phyloP scores from a whole-genome alignment of 148 eudicot genomes.

The Diospyros kaki region DNA sequence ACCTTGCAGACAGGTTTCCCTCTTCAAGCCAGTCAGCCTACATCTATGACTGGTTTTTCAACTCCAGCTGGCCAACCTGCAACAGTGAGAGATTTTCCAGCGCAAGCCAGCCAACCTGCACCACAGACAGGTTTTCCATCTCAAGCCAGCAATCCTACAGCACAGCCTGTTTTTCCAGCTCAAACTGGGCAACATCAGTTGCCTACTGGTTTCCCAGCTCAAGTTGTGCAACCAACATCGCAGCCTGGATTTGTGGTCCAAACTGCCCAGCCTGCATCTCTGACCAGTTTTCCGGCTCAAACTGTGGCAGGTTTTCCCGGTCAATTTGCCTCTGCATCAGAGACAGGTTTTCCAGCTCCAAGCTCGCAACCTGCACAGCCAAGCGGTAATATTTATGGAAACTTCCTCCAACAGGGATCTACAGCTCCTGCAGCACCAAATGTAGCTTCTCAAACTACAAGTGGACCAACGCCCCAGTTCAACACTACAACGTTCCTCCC shows the following conservation, averaged over 20 bases:
- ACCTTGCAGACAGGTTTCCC: constrained; percentile 23
- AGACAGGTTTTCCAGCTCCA: constrained; percentile 24
- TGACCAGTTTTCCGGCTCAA: constrained; percentile 24
- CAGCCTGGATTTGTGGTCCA: constrained; percentile 29
- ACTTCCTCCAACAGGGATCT: constrained; percentile 28
- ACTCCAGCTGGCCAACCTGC: constrained; percentile 13
- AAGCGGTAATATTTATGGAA: constrained; percentile 23
- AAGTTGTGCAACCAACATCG: constrained; percentile 15
- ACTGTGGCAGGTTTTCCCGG: constrained; percentile 20
- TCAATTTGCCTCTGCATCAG: constrained; percentile 6
- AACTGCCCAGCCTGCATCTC: constrained; percentile 20
- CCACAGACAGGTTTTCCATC: constrained; percentile 14
- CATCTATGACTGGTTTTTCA: constrained; percentile 13
- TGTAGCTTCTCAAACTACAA: constrained; percentile 24
- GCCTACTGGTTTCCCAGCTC: constrained; percentile 22
- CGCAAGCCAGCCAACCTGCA: constrained; percentile 17
- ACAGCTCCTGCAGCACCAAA: constrained; percentile 18
- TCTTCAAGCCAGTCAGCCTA: constrained; percentile 18
- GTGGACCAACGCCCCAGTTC: not conserved
- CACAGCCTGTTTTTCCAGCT: constrained; percentile 17
- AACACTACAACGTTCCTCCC: too few relatives aligned
- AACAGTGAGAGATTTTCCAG: constrained; percentile 21
- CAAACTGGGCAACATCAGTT: constrained; percentile 15
- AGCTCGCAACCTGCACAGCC: constrained; percentile 19
- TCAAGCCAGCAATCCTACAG: constrained; percentile 16